phyloP scores from a whole-genome alignment of 495 filamentous ascomycete genomes.

The Penicillium verhagenii region DNA sequence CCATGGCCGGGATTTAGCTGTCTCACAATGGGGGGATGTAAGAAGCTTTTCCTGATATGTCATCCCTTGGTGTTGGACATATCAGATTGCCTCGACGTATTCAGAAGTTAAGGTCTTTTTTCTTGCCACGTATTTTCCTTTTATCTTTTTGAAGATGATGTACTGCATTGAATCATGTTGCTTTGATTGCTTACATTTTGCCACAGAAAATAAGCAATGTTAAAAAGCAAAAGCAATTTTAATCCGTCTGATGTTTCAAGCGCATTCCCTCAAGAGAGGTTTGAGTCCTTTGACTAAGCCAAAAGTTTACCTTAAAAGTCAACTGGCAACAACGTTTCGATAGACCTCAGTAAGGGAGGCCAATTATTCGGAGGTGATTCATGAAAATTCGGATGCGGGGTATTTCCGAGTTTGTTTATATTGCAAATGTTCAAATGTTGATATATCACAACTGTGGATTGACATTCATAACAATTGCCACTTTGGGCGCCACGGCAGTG shows the following conservation, averaged over 20 bases:
- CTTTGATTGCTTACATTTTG: background rate
- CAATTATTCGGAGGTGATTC: background rate
- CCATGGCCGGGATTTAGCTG: constrained; percentile 2
- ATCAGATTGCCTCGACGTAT: background rate
- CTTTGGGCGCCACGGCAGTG: background rate
- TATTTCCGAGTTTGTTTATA: background rate
- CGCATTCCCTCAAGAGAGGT: background rate
- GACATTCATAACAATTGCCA: background rate
- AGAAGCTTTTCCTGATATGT: constrained; percentile 11
- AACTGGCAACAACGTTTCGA: background rate
- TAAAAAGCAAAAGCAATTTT: background rate
- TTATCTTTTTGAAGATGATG: background rate
- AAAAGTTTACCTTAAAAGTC: background rate
- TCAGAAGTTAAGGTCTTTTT: too few relatives aligned
- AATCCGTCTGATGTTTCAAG: background rate
- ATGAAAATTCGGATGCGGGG: background rate
- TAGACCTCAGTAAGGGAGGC: background rate
- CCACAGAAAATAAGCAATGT: too few relatives aligned
- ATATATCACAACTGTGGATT: background rate
- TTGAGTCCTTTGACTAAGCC: too few relatives aligned
- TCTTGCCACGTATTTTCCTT: background rate
- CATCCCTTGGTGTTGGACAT: background rate
- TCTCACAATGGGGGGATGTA: background rate
- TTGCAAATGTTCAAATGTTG: background rate
- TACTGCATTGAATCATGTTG: background rate